Base-by-base conservation (phyloP, 768 basidiomycete species). In the Naganishia randhawae region DNA sequence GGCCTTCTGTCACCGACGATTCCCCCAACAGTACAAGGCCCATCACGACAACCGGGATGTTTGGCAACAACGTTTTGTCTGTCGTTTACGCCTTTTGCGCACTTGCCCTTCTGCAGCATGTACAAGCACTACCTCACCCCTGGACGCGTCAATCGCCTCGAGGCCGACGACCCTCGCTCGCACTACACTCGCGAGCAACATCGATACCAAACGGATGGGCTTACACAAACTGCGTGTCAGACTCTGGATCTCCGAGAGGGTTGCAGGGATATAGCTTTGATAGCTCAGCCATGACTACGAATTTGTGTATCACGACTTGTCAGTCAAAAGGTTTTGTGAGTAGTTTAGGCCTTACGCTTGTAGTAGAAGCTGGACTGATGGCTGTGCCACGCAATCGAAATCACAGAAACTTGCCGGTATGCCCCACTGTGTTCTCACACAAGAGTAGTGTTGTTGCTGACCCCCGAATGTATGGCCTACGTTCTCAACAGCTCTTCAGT, bases 171-270 rank as follows among this genome's bases (percentile, higher is more conserved):
- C n/a, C 54, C 3, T 61, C 57, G 3, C 14, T 35, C 27, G 37
- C 22, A 10, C 57, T 61, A 9, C 57, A 42, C 25, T 35, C 57
- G 16, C 57, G 57, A 11, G 57, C 57, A 19, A 61, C 57, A 35
- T 41, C 57, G 57, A 61, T 61, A n/a, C 57, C 57, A n/a, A 22
- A 35, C 39, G 57, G 57, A 22, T 61, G 57, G 57, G 57, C 39
- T 13, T 61, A 61, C 16, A 61, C 57, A 22, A 25, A 42, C 14
- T 61, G 57, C 37, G 57, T 61, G 31, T 9, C 7, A 6, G 57
- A 61, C n/a, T 16, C 35, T 41, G 37, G 57, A 6, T 25, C 19
- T 6, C 6, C 35, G 7, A 22, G 57, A 41, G 57, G 57, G 3
- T 35, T 61, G 37, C 35, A 39, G 39, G 57, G 57, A 2, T 61